A percentile compares a stretch with the other conserved stretches of the same genome.
Evolutionary conservation across 495 filamentous ascomycete species (phyloP).

Genomic region (Platismatia glauca): DNA sequence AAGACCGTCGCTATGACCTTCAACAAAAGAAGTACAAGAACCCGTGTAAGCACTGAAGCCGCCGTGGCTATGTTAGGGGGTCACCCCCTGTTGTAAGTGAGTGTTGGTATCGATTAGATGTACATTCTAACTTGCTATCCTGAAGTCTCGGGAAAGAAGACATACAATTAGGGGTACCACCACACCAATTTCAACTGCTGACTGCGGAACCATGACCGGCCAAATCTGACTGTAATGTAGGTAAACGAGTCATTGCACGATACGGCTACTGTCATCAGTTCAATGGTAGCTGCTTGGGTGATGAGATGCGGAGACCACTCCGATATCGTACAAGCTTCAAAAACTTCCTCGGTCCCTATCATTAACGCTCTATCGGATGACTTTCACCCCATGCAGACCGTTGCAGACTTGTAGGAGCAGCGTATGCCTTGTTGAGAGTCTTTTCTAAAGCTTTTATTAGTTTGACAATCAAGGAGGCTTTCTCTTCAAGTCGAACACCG

Average conservation of each 20-base stretch:
- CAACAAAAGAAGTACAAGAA: slow-evolving; percentile 87
- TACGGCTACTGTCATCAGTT: slow-evolving; percentile 79
- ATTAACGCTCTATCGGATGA: slow-evolving; percentile 88
- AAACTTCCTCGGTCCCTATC: slow-evolving; percentile 76
- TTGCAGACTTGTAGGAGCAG: slow-evolving; percentile 59
- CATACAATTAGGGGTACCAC: slow-evolving; percentile 71
- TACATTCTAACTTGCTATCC: neutral
- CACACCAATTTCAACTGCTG: neutral
- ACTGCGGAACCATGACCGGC: slow-evolving; percentile 36
- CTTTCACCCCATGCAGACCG: slow-evolving; percentile 84
- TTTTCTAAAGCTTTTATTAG: neutral
- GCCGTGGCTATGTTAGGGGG: slow-evolving; percentile 77
- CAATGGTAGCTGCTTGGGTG: slow-evolving; percentile 85
- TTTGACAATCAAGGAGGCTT: slow-evolving; percentile 76
- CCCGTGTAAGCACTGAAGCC: slow-evolving; percentile 83
- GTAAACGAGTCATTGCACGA: slow-evolving; percentile 86
- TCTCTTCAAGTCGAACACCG: slow-evolving; percentile 39
- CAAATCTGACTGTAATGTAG: neutral
- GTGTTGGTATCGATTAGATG: neutral
- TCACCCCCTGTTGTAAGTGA: slow-evolving; percentile 70
- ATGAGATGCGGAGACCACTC: slow-evolving; percentile 78
- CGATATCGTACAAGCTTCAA: slow-evolving; percentile 70
- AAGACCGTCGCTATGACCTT: slow-evolving; percentile 93
- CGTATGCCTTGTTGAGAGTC: neutral
- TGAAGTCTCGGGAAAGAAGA: slow-evolving; percentile 68